Evolutionary conservation across 139 green algal genomes (phyloP), one percentile per base, ranked within the genome.

Genomic region (Coccomyxa sp.): DNA sequence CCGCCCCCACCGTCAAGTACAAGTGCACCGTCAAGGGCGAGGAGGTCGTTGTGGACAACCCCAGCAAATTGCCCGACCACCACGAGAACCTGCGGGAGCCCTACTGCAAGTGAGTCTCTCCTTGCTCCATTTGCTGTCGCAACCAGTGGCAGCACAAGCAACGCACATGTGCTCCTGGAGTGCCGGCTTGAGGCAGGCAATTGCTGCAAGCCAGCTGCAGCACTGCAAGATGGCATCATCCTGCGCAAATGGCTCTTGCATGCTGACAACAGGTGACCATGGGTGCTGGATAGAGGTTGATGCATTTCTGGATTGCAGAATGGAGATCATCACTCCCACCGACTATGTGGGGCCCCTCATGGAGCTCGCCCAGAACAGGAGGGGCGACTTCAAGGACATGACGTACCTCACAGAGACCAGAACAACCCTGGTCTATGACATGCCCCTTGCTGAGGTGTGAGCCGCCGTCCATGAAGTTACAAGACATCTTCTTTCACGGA

Each of bases 291-390:
- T 36, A 37, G 4, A 72, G 18, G 31, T 22, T 33, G 29, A 72
- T 16, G 64, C 29, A 39, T 72, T 75, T 12, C 10, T 38, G 64
- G 64, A n/a, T 0, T 84, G 84, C 83, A 90, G 83, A 64, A 80
- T 97, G 76, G 91, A 93, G 85, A 88, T 96, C 31, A 93, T 96
- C 81, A 90, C 88, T 34, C 92, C 90, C 38, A 90, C 90, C 54
- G 96, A 98, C 22, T 98, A 94, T 83, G 95, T 98, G 64, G 96
- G 96, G 37, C 85, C 93, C 35, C 84, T 98, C 16, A 99, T 99
- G 94, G 95, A 99, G 84, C 90, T 99, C 40, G 87, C 90, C 8
- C 86, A 90, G 82, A 33, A 85, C 16, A 81, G 92, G 71, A 80
- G 92, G 7, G 92, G 91, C 12, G 95, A 98, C 81, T 99, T 97